Conservation (phyloP, 495 filamentous ascomycete genomes). For the Melanomma pulvis-pyrius region DNA sequence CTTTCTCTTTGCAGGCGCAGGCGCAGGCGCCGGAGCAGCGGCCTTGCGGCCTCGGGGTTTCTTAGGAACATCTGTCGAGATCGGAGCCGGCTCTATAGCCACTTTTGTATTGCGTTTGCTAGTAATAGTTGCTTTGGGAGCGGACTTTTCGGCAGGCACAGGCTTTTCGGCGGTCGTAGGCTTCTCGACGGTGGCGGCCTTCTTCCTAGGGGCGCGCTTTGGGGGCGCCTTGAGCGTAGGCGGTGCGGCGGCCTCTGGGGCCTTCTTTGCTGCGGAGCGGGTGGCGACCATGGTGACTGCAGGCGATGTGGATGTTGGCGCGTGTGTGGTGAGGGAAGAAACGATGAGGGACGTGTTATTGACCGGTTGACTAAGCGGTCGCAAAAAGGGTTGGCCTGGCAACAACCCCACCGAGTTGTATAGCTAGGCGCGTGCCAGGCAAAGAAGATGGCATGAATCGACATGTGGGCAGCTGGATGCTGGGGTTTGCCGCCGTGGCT, state of each 20-base stretch:
- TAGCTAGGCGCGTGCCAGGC: too few species aligned
- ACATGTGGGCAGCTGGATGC: too few species aligned
- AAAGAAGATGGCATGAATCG: too few species aligned
- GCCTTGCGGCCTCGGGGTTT: not conserved
- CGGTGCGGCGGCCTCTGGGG: not conserved
- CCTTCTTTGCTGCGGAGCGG: not conserved
- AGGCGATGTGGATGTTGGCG: not conserved
- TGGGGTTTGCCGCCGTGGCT: too few species aligned
- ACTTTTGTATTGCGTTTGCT: not conserved
- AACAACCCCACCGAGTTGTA: not conserved
- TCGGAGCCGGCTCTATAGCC: not conserved
- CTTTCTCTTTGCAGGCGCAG: not conserved
- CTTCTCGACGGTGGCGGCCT: not conserved
- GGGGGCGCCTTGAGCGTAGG: constrained; percentile 14
- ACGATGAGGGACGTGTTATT: not conserved
- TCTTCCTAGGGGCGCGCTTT: constrained; percentile 6
- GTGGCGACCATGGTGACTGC: constrained; percentile 2
- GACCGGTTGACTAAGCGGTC: not conserved
- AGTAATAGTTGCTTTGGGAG: not conserved
- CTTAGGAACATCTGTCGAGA: not conserved
- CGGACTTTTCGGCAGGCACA: constrained; percentile 1
- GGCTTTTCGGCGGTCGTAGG: not conserved
- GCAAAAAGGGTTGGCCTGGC: not conserved
- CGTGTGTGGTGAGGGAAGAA: not conserved
- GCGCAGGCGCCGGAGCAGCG: not conserved